Percentiles rank a stretch among this genome's conserved stretches.
Evolutionary conservation across 1,284 basidiomycete species (phyloP).

Genomic region (Apiotrichum siamense): DNA sequence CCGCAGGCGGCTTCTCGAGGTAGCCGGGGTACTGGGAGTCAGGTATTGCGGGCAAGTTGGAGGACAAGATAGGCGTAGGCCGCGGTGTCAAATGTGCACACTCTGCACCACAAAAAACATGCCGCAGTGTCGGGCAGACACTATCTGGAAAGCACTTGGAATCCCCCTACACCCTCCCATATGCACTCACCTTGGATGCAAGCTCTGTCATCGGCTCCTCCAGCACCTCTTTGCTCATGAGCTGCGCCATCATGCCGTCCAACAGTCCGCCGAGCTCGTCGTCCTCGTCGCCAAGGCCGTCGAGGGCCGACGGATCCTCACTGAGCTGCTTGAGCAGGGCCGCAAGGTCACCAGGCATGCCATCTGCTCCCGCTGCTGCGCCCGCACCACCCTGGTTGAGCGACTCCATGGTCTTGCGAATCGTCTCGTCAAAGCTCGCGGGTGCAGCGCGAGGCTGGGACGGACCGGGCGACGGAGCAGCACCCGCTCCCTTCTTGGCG

Average conservation of each 20-base stretch:
- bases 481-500: not conserved
- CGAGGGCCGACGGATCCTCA: slow-evolving; percentile 53
- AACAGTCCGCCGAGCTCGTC: slow-evolving; percentile 68
- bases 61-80: no score
- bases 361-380: slow-evolving; percentile 31
- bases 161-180: no score
- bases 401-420: slow-evolving; percentile 73
- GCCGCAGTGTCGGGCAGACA: no score
- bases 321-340: slow-evolving; percentile 39
- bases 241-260: slow-evolving; percentile 85
- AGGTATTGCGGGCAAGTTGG: not conserved
- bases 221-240: slow-evolving; percentile 89
- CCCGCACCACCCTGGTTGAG: slow-evolving; percentile 53
- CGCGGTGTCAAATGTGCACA: no score
- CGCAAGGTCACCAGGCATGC: slow-evolving; percentile 25
- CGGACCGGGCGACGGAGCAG: not conserved
- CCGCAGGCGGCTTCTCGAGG: slow-evolving; percentile 55
- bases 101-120: no score
- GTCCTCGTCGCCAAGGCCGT: slow-evolving; percentile 50
- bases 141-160: no score
- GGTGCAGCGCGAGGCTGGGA: not conserved
- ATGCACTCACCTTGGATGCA: slow-evolving; percentile 61
- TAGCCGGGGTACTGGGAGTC: slow-evolving; percentile 70
- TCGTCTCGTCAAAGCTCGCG: slow-evolving; percentile 63
- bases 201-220: slow-evolving; percentile 91